Conservation (phyloP, 192 early-diverging fungal species). For the Irineochytrium annulatum region DNA sequence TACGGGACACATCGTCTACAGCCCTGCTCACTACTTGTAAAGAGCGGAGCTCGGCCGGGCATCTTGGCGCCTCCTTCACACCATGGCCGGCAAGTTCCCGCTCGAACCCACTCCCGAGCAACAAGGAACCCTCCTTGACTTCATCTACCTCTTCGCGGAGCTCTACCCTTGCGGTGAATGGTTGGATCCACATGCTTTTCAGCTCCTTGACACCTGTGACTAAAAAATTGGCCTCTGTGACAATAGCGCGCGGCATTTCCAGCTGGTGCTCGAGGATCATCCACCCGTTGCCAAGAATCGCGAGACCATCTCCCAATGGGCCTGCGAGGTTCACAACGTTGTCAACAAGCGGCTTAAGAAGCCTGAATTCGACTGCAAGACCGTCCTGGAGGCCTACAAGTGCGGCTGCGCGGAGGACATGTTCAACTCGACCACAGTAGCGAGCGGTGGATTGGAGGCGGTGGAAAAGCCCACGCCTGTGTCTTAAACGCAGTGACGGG, state of each 20-base stretch:
- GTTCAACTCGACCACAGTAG: background rate
- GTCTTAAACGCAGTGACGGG: too few species aligned
- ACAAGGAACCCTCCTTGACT: constrained; percentile 69
- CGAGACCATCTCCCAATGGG: constrained; percentile 72
- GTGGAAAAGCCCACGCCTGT: too few species aligned
- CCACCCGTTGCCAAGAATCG: constrained; percentile 77
- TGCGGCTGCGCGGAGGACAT: constrained; percentile 72
- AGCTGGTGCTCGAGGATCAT: constrained; percentile 64
- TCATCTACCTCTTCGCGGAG: constrained; percentile 75
- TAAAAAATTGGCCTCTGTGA: background rate
- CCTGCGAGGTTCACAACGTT: constrained; percentile 85
- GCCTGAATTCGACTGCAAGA: constrained; percentile 74
- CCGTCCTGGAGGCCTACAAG: constrained; percentile 71
- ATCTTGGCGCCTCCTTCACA: constrained; percentile 90
- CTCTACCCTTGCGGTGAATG: constrained; percentile 97
- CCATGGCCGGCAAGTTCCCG: constrained; percentile 87
- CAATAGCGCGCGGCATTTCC: constrained; percentile 82
- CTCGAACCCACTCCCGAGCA: constrained; percentile 71
- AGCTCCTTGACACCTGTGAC: background rate
- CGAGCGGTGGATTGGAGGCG: too few species aligned
- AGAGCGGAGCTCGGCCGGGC: constrained; percentile 85
- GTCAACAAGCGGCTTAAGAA: constrained; percentile 86
- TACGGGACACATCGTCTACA: background rate
- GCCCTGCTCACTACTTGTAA: background rate
- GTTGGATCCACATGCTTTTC: constrained; percentile 33